Percentiles rank a stretch among this genome's conserved stretches.
phyloP scores from a whole-genome alignment of 306 rosid genomes.

The Mimosa pudica region DNA sequence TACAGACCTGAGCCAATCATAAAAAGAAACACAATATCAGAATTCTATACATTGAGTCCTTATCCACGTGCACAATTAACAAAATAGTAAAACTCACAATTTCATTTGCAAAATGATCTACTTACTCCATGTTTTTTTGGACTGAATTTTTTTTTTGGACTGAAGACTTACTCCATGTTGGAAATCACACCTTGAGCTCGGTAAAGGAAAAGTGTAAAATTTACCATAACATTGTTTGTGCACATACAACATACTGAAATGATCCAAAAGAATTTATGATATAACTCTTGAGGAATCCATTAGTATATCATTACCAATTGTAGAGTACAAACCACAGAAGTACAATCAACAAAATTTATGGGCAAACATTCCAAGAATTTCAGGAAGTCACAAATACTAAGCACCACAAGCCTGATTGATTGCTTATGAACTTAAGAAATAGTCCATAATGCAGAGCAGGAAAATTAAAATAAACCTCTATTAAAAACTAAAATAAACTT shows the following conservation, averaged over 20 bases:
- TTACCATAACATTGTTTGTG: neutral
- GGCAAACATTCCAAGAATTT: conserved; percentile 14
- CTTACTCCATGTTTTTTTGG: too few relatives aligned
- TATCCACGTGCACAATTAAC: neutral
- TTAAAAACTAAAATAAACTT: too few relatives aligned
- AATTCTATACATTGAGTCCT: conserved; percentile 10
- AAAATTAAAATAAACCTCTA: too few relatives aligned
- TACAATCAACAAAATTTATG: conserved; percentile 70
- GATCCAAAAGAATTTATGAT: conserved; percentile 17
- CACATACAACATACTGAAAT: conserved; percentile 13
- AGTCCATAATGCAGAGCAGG: too few relatives aligned
- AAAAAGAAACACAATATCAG: conserved; percentile 17
- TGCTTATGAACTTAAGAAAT: too few relatives aligned
- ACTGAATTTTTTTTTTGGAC: too few relatives aligned
- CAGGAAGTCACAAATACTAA: conserved; percentile 45
- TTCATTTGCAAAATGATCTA: neutral
- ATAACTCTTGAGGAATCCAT: conserved; percentile 70
- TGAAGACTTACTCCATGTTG: too few relatives aligned
- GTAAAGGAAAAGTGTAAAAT: conserved; percentile 6
- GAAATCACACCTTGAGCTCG: conserved; percentile 95
- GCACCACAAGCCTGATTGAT: conserved; percentile 12
- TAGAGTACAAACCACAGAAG: conserved; percentile 71
- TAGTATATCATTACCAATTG: conserved; percentile 37
- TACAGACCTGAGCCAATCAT: conserved; percentile 65
- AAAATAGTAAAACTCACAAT: neutral